Percentiles rank a stretch among this genome's conserved stretches.
These are phyloP conservation scores for Saccharomycopsis oosterbeekiorum DNA, from an alignment of 805 yeast species.

Conservation along the genomic window DNA sequence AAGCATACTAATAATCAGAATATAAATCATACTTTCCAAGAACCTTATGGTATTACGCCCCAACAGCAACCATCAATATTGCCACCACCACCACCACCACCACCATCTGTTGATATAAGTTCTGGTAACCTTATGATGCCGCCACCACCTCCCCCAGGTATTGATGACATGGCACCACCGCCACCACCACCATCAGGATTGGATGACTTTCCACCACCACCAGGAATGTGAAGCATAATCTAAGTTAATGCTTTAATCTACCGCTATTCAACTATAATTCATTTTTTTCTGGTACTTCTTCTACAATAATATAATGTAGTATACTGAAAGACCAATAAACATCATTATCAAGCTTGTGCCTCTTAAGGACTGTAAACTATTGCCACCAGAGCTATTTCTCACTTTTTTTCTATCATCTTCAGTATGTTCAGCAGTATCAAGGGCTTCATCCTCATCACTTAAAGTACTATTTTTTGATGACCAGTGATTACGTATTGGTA, in stretches of 20 bases:
- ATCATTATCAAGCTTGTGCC: constrained; percentile 4
- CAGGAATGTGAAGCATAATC: constrained; percentile 12
- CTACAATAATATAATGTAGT: constrained; percentile 38
- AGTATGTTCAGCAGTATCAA: constrained; percentile 2
- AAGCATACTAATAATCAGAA: not conserved
- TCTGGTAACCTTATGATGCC: constrained; percentile 7
- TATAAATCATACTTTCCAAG: not conserved
- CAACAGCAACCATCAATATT: constrained; percentile 1
- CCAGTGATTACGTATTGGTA: not conserved
- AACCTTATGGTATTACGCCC: constrained; percentile 7
- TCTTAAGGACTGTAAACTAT: constrained; percentile 1
- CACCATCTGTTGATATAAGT: not conserved
- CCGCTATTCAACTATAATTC: not conserved
- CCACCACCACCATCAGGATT: constrained; percentile 24
- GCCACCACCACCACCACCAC: constrained; percentile 10
- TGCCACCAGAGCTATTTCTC: not conserved
- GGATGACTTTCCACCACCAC: constrained; percentile 19
- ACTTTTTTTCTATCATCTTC: not conserved
- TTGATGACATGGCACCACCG: constrained; percentile 10
- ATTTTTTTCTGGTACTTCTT: constrained; percentile 27
- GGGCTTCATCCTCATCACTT: constrained; percentile 17
- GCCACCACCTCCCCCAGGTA: constrained; percentile 9
- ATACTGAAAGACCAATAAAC: constrained; percentile 26
- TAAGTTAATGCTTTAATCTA: too few relatives aligned
- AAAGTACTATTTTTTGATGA: not conserved